Percentiles rank a stretch among this genome's conserved stretches.
phyloP scores from a whole-genome alignment of 495 filamentous ascomycete genomes.

The Pyrenula massariospora region DNA sequence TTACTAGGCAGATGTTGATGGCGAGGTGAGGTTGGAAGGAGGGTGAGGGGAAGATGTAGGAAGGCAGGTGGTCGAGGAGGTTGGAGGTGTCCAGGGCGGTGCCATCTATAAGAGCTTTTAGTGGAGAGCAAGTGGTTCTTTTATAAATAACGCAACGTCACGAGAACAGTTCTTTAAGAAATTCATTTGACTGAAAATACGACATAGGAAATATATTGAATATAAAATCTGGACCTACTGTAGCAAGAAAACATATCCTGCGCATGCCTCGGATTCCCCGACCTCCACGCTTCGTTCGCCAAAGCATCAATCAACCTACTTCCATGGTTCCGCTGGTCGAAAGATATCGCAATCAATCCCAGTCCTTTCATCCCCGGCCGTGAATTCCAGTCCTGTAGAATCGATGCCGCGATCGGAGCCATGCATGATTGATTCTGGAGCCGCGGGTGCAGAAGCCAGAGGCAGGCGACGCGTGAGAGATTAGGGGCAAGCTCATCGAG shows the following conservation, averaged over 20 bases:
- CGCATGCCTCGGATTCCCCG: slow-evolving; percentile 73
- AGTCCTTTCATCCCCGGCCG: slow-evolving; percentile 12
- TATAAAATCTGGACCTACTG: slow-evolving; percentile 31
- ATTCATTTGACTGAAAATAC: too few relatives aligned
- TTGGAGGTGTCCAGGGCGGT: slow-evolving; percentile 63
- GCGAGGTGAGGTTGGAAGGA: slow-evolving; percentile 34
- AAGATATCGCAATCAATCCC: slow-evolving; percentile 68
- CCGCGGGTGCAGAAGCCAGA: slow-evolving; percentile 84
- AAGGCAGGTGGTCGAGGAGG: slow-evolving; percentile 61
- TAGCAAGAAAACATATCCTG: slow-evolving; percentile 73
- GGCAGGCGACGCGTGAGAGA: slow-evolving; percentile 46
- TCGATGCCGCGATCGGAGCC: slow-evolving; percentile 41
- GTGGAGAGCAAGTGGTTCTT: background rate
- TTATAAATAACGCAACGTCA: too few relatives aligned
- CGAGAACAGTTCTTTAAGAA: too few relatives aligned
- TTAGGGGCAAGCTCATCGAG: slow-evolving; percentile 53
- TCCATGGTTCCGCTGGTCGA: slow-evolving; percentile 89
- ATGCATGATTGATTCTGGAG: slow-evolving; percentile 58
- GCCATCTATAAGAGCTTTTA: slow-evolving; percentile 35
- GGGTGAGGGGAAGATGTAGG: slow-evolving; percentile 54
- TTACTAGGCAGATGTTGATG: slow-evolving; percentile 5
- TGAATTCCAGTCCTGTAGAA: slow-evolving; percentile 49
- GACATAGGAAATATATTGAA: too few relatives aligned
- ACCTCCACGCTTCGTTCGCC: slow-evolving; percentile 63
- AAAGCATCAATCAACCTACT: slow-evolving; percentile 44